Base-by-base conservation (phyloP, 768 basidiomycete species). In the Termitomyces sp. region DNA sequence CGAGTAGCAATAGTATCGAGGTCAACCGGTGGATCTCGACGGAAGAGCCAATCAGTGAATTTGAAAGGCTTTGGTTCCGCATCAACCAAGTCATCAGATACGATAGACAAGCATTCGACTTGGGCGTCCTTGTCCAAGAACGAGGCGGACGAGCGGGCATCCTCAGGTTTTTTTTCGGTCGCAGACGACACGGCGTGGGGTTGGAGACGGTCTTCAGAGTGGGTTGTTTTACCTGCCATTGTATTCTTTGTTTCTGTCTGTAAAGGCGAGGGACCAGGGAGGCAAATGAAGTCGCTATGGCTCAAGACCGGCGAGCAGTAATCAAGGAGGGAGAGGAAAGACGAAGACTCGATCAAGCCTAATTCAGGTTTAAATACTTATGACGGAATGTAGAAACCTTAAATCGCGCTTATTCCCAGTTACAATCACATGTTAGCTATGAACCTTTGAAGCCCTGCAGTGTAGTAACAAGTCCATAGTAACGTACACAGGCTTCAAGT, bases 1-100 rank as follows among this genome's bases (percentile, higher is more conserved):
- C 68, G 73, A n/a, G 82, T 83, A 4, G 79, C 70, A 44, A 72
- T 73, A 13, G 76, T 62, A 48, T 78, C 75, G 11, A 65, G 67
- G 53, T 74, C 70, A 11, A 60, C 35, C 2, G 60, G 55, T 7
- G 60, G 59, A 15, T 63, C 56, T 18, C 68, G 68, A 31, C 65
- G 63, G 46, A 75, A 69, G 13, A 76, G 54, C 64, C 62, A 74
- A 54, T 69, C 60, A 42, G 67, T 64, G 35, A 73, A 64, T 48
- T 62, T 71, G 61, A 74, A 69, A 10, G 72, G 68, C 40, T 63
- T 61, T 1, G 73, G 70, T 45, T 75, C 71, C 9, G 66, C 54
- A 38, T 76, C 73, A 29, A 68, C 63, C 11, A 77, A 64, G 47
- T 68, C 70, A 43, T 70, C 68, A 35, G 43, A 54, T 3, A 20